These are phyloP conservation scores for Psilocybe subaeruginosa DNA, from an alignment of 768 basidiomycete genomes.

Conservation along the genomic window DNA sequence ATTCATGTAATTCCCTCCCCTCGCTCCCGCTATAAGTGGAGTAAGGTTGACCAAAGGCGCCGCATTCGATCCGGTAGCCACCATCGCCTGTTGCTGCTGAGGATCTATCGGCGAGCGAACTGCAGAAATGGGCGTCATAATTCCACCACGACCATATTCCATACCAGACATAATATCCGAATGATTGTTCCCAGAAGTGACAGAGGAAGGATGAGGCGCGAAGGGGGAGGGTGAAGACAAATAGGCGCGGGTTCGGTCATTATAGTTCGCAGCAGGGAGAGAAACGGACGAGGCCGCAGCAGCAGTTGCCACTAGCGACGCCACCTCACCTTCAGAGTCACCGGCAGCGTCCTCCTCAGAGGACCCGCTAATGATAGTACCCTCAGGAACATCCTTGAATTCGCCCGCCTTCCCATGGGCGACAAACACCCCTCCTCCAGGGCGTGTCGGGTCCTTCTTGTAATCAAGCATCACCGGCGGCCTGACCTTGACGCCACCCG, in stretches of 20 bases:
- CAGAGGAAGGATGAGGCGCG: constrained; percentile 26
- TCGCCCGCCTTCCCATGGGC: constrained; percentile 55
- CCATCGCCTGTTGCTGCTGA: constrained; percentile 12
- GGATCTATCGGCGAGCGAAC: constrained; percentile 29
- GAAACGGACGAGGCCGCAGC: constrained; percentile 29
- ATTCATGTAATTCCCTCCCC: constrained; percentile 48
- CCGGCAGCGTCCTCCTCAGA: constrained; percentile 44
- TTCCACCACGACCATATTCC: constrained; percentile 9
- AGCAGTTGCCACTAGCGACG: constrained; percentile 28
- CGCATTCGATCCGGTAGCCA: constrained; percentile 15
- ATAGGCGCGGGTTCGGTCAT: constrained; percentile 37
- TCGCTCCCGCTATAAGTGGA: constrained; percentile 42
- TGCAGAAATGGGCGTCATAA: constrained; percentile 26
- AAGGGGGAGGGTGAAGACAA: constrained; percentile 38
- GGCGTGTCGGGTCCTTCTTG: constrained; percentile 76
- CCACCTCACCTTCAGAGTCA: constrained; percentile 50
- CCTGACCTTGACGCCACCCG: constrained; percentile 64
- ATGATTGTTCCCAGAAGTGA: background rate
- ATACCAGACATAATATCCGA: background rate
- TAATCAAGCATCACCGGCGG: constrained; percentile 66
- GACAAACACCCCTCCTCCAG: constrained; percentile 87
- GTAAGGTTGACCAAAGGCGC: constrained; percentile 61
- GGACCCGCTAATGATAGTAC: constrained; percentile 52
- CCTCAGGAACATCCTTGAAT: constrained; percentile 58
- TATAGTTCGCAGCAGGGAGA: constrained; percentile 29